Percentiles rank a stretch among this genome's conserved stretches.
These are phyloP conservation scores for Acer yangbiense DNA, from an alignment of 345 rosid genomes.

Conservation along the genomic window DNA sequence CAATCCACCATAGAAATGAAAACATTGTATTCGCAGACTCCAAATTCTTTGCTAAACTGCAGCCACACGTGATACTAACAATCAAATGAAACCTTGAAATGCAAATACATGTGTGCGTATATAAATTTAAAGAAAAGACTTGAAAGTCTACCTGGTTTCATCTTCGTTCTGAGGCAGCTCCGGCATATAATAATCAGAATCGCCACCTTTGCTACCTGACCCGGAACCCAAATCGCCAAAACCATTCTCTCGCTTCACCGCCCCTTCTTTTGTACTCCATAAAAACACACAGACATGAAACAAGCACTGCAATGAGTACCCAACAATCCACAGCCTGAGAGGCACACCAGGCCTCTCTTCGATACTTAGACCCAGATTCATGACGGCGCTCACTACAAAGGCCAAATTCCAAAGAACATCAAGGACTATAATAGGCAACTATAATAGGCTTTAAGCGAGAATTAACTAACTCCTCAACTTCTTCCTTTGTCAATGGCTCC, in stretches of 20 bases:
- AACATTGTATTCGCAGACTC: conserved; percentile 85
- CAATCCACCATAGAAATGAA: conserved; percentile 85
- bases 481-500: no score
- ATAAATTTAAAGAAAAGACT: neutral
- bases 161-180: conserved; percentile 36
- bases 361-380: conserved; percentile 48
- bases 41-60: conserved; percentile 51
- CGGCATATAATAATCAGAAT: conserved; percentile 32
- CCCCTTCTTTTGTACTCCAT: conserved; percentile 55
- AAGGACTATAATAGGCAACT: conserved; percentile 70
- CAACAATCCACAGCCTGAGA: conserved; percentile 70
- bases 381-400: conserved; percentile 50
- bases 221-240: conserved; percentile 24
- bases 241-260: conserved; percentile 24
- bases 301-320: conserved; percentile 66
- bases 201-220: conserved; percentile 41
- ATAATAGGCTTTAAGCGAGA: no score
- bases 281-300: conserved; percentile 65
- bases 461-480: no score
- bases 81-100: neutral
- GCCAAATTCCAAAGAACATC: conserved; percentile 73
- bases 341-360: conserved; percentile 67
- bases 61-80: neutral
- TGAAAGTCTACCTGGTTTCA: conserved; percentile 44
- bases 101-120: no score